A percentile compares a stretch with the other conserved stretches of the same genome.
phyloP scores from a whole-genome alignment of 2,329 filamentous ascomycete species.

The Aspergillus tanneri region DNA sequence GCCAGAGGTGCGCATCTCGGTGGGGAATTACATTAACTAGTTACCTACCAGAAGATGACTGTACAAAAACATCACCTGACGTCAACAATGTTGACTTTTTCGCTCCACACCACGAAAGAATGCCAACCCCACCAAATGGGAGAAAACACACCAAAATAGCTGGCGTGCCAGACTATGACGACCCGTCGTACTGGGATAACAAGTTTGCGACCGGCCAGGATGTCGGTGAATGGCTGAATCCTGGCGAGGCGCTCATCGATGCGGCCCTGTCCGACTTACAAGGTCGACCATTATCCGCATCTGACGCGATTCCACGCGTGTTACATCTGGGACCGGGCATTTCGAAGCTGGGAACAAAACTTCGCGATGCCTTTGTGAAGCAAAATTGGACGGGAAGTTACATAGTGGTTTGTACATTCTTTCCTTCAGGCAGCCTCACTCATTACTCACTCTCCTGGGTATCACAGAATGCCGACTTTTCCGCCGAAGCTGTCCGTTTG shows the following conservation, averaged over 20 bases:
- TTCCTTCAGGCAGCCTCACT: not conserved
- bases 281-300: constrained; percentile 2
- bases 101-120: constrained; percentile 10
- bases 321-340: constrained; percentile 38
- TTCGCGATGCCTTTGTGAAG: constrained; percentile 29
- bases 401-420: constrained; percentile 30
- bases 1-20: no score
- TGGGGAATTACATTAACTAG: no score
- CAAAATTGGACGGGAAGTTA: constrained; percentile 30
- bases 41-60: not conserved
- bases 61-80: not conserved
- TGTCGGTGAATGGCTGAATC: constrained; percentile 41
- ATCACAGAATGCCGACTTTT: constrained; percentile 39
- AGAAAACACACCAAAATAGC: constrained; percentile 21
- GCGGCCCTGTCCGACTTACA: constrained; percentile 28
- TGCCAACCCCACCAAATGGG: constrained; percentile 15
- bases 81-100: not conserved
- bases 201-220: constrained; percentile 38
- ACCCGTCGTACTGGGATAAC: constrained; percentile 33
- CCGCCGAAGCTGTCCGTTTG: constrained; percentile 37
- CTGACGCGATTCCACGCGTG: constrained; percentile 21
- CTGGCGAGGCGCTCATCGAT: constrained; percentile 33
- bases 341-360: constrained; percentile 31
- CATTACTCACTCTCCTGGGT: not conserved
- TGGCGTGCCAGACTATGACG: constrained; percentile 37